These are phyloP conservation scores for Spathaspora girioi DNA, from an alignment of 805 yeast genomes.

Conservation along the genomic window DNA sequence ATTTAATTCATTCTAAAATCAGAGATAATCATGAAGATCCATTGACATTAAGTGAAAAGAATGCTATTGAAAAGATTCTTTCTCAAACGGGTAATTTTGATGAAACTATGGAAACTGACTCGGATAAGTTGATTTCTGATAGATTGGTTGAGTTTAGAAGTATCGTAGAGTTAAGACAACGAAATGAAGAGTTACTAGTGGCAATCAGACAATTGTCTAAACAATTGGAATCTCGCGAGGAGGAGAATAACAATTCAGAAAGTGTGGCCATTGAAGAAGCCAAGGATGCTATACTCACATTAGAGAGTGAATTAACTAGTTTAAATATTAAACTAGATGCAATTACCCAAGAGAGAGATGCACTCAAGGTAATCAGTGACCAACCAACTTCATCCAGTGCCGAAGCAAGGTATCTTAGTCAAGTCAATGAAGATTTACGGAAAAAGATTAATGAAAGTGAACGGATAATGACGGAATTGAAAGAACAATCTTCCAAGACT, in stretches of 20 bases:
- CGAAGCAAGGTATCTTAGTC: slow-evolving; percentile 22
- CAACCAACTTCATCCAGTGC: slow-evolving; percentile 7
- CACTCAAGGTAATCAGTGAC: slow-evolving; percentile 38
- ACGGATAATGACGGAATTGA: slow-evolving; percentile 24
- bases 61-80: slow-evolving; percentile 57
- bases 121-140: slow-evolving; percentile 68
- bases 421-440: slow-evolving; percentile 26
- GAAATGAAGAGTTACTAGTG: slow-evolving; percentile 67
- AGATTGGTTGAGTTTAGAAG: slow-evolving; percentile 68
- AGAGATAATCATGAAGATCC: slow-evolving; percentile 57
- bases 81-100: slow-evolving; percentile 29
- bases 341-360: slow-evolving; percentile 65
- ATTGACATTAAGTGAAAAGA: slow-evolving; percentile 59
- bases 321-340: slow-evolving; percentile 51
- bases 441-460: slow-evolving; percentile 36
- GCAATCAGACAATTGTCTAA: slow-evolving; percentile 70
- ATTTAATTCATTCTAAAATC: slow-evolving; percentile 63
- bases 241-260: slow-evolving; percentile 38
- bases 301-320: slow-evolving; percentile 56
- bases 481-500: slow-evolving; percentile 40
- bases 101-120: slow-evolving; percentile 49
- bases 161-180: slow-evolving; percentile 64
- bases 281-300: slow-evolving; percentile 59
- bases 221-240: slow-evolving; percentile 64
- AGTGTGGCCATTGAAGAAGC: slow-evolving; percentile 58